Evolutionary conservation across 345 rosid genomes (phyloP), one percentile per base, ranked within the genome.

Genomic region (Excoecaria cochinchinensis): DNA sequence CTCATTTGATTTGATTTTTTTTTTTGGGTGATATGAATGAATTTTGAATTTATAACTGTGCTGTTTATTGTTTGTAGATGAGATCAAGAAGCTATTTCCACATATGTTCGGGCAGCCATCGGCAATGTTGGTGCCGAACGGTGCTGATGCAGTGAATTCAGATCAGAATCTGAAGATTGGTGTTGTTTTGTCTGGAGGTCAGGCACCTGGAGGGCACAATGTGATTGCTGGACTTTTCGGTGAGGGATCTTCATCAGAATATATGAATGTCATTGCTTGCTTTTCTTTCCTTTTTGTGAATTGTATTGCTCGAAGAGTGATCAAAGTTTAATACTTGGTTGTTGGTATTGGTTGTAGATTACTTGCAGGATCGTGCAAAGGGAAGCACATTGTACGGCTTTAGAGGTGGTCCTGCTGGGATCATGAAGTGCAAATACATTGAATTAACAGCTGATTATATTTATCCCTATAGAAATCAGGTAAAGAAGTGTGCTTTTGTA

Each of bases 201-300:
- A 96, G 80, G 98, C 99, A 15, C 99, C 98, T 10, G 99, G 99
- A 63, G 99, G 99, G 13, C 98, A 93, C 88, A 96, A 96, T 86
- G 99, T 96, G 56, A 93, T 96, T 21, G 91, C 87, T 56, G 98
- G 98, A 72, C 77, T 96, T 65, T 96, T 82, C 51, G 99, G 99
- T 96, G 76, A 84, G 91, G 24, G 22, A 59, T 74, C 73, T 62
- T 77, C 0, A 39, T 40, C 15, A 55, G 13, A 17, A 40, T 59
- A 44, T 31, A 19, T 6, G 16, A 19, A 47, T 48, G 3, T 13
- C 38, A 15, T 5, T 48, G 42, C 44, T 0, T 40, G 24, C 3
- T 3, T 38, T 52, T 50, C 59, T 48, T 48, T 68, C 9, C 13
- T 52, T 6, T 8, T 25, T 63, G 66, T n/a, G n/a, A 31, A 8